Conservation (phyloP, 176 grass and related monocot genomes). For the Juncus effusus region DNA sequence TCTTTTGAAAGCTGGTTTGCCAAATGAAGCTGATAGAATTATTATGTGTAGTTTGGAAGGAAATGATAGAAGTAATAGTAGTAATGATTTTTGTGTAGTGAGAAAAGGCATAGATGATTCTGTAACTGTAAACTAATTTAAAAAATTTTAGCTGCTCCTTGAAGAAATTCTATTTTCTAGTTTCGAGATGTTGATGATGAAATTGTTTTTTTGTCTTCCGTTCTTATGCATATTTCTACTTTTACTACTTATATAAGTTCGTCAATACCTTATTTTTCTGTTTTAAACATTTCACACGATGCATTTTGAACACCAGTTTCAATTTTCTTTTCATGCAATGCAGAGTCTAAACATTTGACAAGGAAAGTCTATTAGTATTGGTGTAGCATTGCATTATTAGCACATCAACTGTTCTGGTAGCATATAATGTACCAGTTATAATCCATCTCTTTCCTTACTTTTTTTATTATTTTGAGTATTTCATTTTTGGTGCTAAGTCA, state of each 20-base stretch:
- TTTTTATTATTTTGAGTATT: too few species aligned
- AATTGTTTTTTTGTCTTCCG: not conserved
- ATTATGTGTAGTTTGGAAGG: slow-evolving; percentile 35
- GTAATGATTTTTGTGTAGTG: slow-evolving; percentile 36
- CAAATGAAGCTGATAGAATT: slow-evolving; percentile 59
- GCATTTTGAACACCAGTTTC: too few species aligned
- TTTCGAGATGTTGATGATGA: not conserved
- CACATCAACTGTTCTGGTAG: too few species aligned
- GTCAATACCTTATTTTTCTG: too few species aligned
- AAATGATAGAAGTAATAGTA: slow-evolving; percentile 29
- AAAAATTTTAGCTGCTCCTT: not conserved
- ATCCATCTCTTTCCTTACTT: too few species aligned
- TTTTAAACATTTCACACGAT: too few species aligned
- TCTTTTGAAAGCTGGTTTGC: slow-evolving; percentile 87
- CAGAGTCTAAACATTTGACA: too few species aligned
- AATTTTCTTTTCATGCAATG: too few species aligned
- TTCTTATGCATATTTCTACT: not conserved
- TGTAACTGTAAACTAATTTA: slow-evolving; percentile 39
- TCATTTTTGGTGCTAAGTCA: too few species aligned
- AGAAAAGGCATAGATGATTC: slow-evolving; percentile 52
- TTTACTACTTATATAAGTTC: not conserved
- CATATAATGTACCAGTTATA: too few species aligned
- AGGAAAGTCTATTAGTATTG: too few species aligned
- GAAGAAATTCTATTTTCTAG: not conserved
- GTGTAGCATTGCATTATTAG: too few species aligned